Evolutionary conservation across 495 filamentous ascomycete genomes (phyloP), one percentile per base, ranked within the genome.

Genomic region (Hyaloscypha bicolor): DNA sequence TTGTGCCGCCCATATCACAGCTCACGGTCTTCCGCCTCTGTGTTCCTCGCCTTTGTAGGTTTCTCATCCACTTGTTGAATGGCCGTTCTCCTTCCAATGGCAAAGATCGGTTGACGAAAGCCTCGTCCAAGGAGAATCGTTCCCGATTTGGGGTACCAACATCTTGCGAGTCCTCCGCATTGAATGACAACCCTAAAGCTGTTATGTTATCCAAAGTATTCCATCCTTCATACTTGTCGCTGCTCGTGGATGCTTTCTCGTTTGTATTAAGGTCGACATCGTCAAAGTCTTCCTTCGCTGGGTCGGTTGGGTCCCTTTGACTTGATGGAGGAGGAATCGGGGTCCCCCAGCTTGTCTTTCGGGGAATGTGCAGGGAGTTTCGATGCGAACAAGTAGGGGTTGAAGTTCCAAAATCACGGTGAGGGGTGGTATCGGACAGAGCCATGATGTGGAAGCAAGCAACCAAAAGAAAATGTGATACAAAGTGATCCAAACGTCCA

Each of bases 21-120:
- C 69, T 74, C 11, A 77, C 58, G 8, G 66, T 71, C 51, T 73
- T 77, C n/a, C 77, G 74, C 58, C 78, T 79, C 52, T 80, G 76
- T 64, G 64, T 53, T 21, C 80, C 80, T 72, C 81, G 79, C 62
- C 77, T 79, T 52, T 86, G 83, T 42, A 88, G 74, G n/a, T 78
- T 83, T 67, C 71, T 84, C 74, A 88, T 80, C 86, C 86, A 88
- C 74, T 80, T 84, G 33, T 83, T 79, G 69, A 88, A 87, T 32
- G 83, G 84, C 19, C 19, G 32, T 19, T 61, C 64, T 60, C 69
- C 60, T 72, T 69, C 62, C 53, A 75, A 56, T 71, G 75, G 67
- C 22, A 65, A 30, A 22, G 58, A 56, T 11, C 30, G 22, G 45
- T 66, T 63, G 3, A 19, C 52, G 22, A 51, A 42, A 29, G 51